These are phyloP conservation scores for Xylaria castorea DNA, from an alignment of 495 filamentous ascomycete genomes.

Conservation along the genomic window DNA sequence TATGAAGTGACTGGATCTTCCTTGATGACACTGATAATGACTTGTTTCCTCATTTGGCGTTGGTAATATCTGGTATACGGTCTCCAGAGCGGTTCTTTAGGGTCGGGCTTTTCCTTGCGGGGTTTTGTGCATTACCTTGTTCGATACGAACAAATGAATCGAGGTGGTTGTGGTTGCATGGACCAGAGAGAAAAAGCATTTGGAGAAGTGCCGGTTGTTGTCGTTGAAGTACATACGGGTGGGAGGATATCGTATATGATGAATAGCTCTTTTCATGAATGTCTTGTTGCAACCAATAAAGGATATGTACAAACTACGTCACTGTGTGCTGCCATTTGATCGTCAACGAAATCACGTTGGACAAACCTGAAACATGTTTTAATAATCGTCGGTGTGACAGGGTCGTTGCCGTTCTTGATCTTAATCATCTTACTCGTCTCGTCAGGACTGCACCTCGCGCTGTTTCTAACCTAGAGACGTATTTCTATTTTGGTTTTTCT, in stretches of 20 bases:
- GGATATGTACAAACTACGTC: constrained; percentile 16
- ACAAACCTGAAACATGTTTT: neutral
- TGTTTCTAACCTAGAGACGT: neutral
- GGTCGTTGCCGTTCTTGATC: neutral
- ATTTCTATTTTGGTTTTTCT: neutral
- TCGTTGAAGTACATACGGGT: constrained; percentile 11
- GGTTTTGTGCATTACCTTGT: constrained; percentile 8
- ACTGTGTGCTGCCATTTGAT: no score
- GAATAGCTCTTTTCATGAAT: constrained; percentile 31
- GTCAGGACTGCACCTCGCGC: neutral
- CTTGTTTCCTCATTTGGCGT: constrained; percentile 14
- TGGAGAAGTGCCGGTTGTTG: constrained; percentile 1
- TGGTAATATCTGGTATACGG: constrained; percentile 1
- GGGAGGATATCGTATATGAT: constrained; percentile 40
- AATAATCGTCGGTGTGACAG: constrained; percentile 9
- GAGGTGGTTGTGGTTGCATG: neutral
- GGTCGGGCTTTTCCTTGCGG: neutral
- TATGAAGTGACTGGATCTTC: neutral
- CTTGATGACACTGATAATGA: constrained; percentile 18
- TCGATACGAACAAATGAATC: neutral
- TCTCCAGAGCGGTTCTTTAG: neutral
- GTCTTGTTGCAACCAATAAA: constrained; percentile 13
- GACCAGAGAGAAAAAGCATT: neutral
- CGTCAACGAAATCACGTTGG: neutral
- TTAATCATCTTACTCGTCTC: neutral